Evolutionary conservation across 75 land plant species (phyloP).

Genomic region (Pseudotsuga menziesii): DNA sequence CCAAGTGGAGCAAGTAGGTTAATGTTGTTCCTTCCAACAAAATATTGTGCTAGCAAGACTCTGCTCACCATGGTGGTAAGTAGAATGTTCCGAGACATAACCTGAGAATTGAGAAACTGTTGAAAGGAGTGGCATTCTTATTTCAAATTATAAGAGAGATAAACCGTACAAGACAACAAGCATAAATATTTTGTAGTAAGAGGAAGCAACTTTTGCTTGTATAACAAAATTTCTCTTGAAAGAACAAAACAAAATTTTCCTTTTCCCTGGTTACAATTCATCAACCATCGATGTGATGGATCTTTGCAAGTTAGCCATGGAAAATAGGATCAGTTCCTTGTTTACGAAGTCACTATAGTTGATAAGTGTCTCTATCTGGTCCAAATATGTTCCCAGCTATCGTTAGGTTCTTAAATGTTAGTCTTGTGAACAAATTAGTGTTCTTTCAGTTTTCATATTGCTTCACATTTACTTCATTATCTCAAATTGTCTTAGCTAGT

Average conservation of each 20-base stretch:
- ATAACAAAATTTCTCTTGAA: constrained; percentile 91
- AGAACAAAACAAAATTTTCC: constrained; percentile 88
- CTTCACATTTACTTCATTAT: constrained; percentile 22
- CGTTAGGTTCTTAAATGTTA: not conserved
- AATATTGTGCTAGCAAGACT: constrained; percentile 12
- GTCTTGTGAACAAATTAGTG: not conserved
- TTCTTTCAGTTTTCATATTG: not conserved
- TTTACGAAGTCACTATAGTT: constrained; percentile 93
- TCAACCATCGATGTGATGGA: constrained; percentile 98
- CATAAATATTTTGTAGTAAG: too few relatives aligned
- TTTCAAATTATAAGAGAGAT: not conserved
- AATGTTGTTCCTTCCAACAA: constrained; percentile 16
- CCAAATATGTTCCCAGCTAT: constrained; percentile 95
- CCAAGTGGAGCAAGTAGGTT: constrained; percentile 16
- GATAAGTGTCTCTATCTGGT: constrained; percentile 65
- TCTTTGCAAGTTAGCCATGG: constrained; percentile 87
- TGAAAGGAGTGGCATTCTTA: not conserved
- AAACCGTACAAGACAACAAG: not conserved
- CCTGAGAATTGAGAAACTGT: constrained; percentile 17
- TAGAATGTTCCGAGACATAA: constrained; percentile 18
- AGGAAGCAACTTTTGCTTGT: constrained; percentile 62
- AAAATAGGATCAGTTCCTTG: constrained; percentile 92
- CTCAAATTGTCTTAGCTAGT: constrained; percentile 93
- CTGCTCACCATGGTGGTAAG: constrained; percentile 21
- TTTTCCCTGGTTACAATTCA: constrained; percentile 95